Base-by-base conservation (phyloP, 495 filamentous ascomycete species). In the Corynascus novoguineensis region DNA sequence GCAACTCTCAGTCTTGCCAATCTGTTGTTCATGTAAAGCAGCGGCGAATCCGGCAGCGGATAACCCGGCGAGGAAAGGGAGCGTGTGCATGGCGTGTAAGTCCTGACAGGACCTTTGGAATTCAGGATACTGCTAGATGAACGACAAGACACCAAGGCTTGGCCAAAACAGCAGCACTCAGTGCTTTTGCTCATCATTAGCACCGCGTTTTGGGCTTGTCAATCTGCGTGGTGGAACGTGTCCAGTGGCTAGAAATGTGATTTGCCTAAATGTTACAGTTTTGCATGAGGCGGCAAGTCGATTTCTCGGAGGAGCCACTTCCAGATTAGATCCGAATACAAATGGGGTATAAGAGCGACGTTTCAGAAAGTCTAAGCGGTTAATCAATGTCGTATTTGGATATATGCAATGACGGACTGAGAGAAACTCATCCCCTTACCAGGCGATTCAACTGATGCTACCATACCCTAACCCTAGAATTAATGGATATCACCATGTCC, bases 231-330 rank as follows among this genome's bases (percentile, higher is more conserved):
- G 4, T 1, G 53, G 42, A 49, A 47, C 31, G 22, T 49, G 41
- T 12, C 44, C 45, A 45, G n/a, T 45, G 55, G 46, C 29, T 8
- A 28, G 15, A n/a, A 1, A 5, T 7, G 37, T 9, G 34, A 58
- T 58, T 58, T 58, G 55, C 37, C 55, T 58, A 58, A 58, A 58
- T 57, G 25, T 34, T 14, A 12, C 1, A 3, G 11, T 4, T n/a
- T 17, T 28, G 19, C 8, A 4, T 37, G 47, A 29, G 27, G 14
- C 25, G 27, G 11, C 37, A 53, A 53, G 38, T 19, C 9, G 1
- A 44, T 35, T n/a, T 19, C 21, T 53, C 50, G 50, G 38, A 54
- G 10, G 32, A n/a, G 11, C 32, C n/a, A 3, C 8, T 15, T 54
- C 38, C 51, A 45, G 38, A n/a, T 47, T 15, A n/a, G n/a, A n/a